A percentile compares a stretch with the other conserved stretches of the same genome.
These are phyloP conservation scores for Plasmodium relictum DNA, from an alignment of 169 alveolate species.

Conservation along the genomic window DNA sequence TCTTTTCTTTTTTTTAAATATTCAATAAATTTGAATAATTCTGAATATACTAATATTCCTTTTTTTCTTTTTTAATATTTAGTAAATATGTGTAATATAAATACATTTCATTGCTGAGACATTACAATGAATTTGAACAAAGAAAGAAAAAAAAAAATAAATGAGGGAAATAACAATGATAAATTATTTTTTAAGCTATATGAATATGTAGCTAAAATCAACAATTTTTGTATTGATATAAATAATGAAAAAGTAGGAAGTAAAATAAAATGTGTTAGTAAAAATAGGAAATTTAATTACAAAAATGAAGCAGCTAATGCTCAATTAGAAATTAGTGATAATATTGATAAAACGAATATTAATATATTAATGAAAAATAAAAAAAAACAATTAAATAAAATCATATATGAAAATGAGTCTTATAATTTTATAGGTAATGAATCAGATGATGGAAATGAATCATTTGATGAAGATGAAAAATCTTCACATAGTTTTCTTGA, in stretches of 20 bases:
- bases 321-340: background rate
- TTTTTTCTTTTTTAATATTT: too few species aligned
- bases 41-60: too few species aligned
- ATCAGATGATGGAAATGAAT: too few species aligned
- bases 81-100: too few species aligned
- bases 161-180: constrained; percentile 16
- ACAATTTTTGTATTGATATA: constrained; percentile 16
- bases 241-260: constrained; percentile 17
- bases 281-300: constrained; percentile 3
- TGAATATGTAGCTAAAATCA: constrained; percentile 65
- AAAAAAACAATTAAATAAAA: background rate
- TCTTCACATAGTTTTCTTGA: too few species aligned
- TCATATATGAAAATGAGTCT: background rate
- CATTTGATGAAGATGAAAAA: too few species aligned
- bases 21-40: too few species aligned
- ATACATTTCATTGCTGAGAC: too few species aligned
- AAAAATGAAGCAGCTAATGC: background rate
- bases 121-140: too few species aligned
- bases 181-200: constrained; percentile 44
- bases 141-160: background rate
- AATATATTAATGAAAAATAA: background rate
- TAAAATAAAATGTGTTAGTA: background rate
- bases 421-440: too few species aligned
- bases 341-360: background rate
- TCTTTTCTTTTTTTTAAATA: too few species aligned